These are phyloP conservation scores for Hibiscus mutabilis DNA, from an alignment of 345 rosid genomes.

Conservation along the genomic window DNA sequence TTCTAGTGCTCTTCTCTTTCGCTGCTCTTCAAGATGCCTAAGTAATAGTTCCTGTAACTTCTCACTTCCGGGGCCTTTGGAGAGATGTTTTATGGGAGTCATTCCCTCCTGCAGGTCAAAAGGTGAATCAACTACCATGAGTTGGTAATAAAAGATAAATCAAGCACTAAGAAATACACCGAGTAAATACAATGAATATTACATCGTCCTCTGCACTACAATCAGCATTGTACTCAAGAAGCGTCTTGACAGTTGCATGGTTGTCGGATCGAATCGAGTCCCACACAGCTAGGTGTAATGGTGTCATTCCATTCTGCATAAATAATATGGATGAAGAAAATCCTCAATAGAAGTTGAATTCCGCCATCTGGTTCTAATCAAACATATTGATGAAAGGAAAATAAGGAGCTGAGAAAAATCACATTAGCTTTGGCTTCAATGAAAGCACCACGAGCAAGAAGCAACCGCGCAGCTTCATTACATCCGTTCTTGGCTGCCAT, in stretches of 20 bases:
- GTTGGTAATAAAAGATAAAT: neutral
- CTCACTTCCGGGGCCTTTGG: constrained; percentile 69
- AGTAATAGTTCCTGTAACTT: constrained; percentile 53
- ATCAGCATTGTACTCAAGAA: constrained; percentile 82
- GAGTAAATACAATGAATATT: constrained; percentile 11
- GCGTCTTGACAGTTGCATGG: constrained; percentile 66
- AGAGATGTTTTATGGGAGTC: constrained; percentile 89
- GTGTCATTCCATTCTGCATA: constrained; percentile 96
- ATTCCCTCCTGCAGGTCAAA: constrained; percentile 62
- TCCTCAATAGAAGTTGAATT: constrained; percentile 4
- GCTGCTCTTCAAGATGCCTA: constrained; percentile 70
- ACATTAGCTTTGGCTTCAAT: constrained; percentile 93
- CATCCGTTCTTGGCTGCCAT: constrained; percentile 99
- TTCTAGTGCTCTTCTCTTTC: constrained; percentile 68
- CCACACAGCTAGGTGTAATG: constrained; percentile 98
- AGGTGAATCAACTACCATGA: neutral
- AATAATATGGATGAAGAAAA: constrained; percentile 8
- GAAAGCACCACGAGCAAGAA: constrained; percentile 79
- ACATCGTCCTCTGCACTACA: constrained; percentile 90
- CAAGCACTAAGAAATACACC: neutral
- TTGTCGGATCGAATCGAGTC: constrained; percentile 73
- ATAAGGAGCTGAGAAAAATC: constrained; percentile 14
- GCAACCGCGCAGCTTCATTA: constrained; percentile 67
- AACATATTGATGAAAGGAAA: neutral
- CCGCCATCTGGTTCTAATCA: constrained; percentile 9